Conservation (phyloP, 1,139 yeast genomes). For the Hyphopichia wangnamkhiaoensis region DNA sequence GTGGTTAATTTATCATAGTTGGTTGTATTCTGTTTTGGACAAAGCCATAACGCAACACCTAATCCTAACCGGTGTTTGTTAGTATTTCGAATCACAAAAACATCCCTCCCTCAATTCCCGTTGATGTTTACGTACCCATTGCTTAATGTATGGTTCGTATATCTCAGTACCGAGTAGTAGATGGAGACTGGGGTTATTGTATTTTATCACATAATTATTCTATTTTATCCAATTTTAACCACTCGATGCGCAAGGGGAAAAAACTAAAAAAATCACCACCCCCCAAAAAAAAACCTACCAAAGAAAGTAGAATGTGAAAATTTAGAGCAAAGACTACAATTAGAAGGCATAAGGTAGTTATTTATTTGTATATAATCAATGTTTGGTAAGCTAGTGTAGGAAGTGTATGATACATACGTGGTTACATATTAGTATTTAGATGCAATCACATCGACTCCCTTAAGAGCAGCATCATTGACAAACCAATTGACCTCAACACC, state of each 20-base stretch:
- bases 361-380: too few relatives aligned
- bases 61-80: constrained; percentile 19
- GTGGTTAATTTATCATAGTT: constrained; percentile 59
- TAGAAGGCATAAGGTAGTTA: not conserved
- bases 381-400: too few relatives aligned
- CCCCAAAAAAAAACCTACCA: not conserved
- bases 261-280: too few relatives aligned
- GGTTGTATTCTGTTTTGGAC: constrained; percentile 60
- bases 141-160: not conserved
- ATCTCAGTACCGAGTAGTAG: too few relatives aligned
- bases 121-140: constrained; percentile 20
- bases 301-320: not conserved
- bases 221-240: too few relatives aligned
- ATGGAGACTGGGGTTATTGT: too few relatives aligned
- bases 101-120: not conserved
- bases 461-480: constrained; percentile 72
- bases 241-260: too few relatives aligned
- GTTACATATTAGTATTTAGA: constrained; percentile 45
- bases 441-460: constrained; percentile 55
- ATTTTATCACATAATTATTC: too few relatives aligned
- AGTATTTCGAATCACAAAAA: constrained; percentile 9
- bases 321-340: too few relatives aligned
- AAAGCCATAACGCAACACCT: constrained; percentile 73
- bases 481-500: constrained; percentile 70
- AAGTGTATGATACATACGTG: too few relatives aligned